These are phyloP conservation scores for Wallacemonas rigidus DNA, from an alignment of 208 protist genomes.

Conservation along the genomic window DNA sequence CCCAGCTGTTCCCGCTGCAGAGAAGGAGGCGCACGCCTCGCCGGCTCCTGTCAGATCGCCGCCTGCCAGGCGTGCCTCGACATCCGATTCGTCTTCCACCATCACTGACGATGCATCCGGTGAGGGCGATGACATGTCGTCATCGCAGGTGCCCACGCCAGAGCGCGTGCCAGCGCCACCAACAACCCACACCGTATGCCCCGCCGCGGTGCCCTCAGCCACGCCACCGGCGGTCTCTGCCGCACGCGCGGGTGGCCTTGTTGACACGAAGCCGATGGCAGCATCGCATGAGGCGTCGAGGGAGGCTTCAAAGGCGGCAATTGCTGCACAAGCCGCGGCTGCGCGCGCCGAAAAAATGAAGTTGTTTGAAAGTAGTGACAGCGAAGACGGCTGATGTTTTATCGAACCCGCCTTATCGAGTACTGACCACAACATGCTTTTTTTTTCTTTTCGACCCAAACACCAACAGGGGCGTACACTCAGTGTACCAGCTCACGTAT, in stretches of 20 bases:
- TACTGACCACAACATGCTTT: too few relatives aligned
- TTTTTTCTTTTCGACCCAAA: not conserved
- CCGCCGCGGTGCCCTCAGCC: too few relatives aligned
- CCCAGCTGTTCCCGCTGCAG: too few relatives aligned
- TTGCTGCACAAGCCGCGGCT: constrained; percentile 4
- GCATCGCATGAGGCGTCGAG: not conserved
- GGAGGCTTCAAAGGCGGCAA: constrained; percentile 7
- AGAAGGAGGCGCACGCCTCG: too few relatives aligned
- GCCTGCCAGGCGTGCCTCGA: too few relatives aligned
- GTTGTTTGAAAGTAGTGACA: constrained; percentile 40
- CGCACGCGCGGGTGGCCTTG: too few relatives aligned
- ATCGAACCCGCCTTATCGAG: not conserved
- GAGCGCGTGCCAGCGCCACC: not conserved
- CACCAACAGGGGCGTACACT: not conserved
- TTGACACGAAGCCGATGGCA: too few relatives aligned
- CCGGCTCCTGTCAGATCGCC: too few relatives aligned
- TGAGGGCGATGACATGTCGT: not conserved
- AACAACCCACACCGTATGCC: not conserved
- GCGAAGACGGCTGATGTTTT: constrained; percentile 22
- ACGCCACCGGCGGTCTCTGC: too few relatives aligned
- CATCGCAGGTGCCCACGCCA: not conserved
- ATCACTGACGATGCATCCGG: too few relatives aligned
- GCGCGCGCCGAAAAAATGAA: constrained; percentile 22
- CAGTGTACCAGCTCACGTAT: too few relatives aligned
- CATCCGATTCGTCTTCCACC: too few relatives aligned